A percentile compares a stretch with the other conserved stretches of the same genome.
Conservation (phyloP, 1,284 basidiomycete genomes). For the Chondrostereum purpureum region DNA sequence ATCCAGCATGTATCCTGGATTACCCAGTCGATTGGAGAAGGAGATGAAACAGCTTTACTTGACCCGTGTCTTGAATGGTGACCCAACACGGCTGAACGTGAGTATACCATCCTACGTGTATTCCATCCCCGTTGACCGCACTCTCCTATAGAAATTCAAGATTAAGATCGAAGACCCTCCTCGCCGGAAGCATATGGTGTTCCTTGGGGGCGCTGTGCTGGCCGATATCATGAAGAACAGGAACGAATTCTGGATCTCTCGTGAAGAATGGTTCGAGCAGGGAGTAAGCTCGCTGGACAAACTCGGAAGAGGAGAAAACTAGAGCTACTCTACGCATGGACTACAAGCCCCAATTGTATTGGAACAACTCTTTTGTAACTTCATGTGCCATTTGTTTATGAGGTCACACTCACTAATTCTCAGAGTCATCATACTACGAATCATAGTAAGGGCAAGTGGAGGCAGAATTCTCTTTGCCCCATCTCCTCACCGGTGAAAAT, state of each 20-base stretch:
- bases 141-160: slow-evolving; percentile 85
- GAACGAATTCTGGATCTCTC: slow-evolving; percentile 92
- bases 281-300: slow-evolving; percentile 80
- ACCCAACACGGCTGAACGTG: slow-evolving; percentile 83
- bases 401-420: too few species aligned
- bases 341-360: neutral
- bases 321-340: neutral
- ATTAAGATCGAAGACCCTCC: slow-evolving; percentile 94
- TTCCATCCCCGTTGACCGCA: slow-evolving; percentile 6
- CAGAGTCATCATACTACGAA: too few species aligned
- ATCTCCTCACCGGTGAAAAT: too few species aligned
- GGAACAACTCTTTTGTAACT: too few species aligned
- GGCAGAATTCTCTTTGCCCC: too few species aligned
- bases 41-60: slow-evolving; percentile 99
- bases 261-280: slow-evolving; percentile 91
- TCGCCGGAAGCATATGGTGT: slow-evolving; percentile 98
- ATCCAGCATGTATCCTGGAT: slow-evolving; percentile 97
- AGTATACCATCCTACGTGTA: slow-evolving; percentile 34
- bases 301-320: slow-evolving; percentile 62
- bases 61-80: slow-evolving; percentile 80
- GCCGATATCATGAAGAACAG: slow-evolving; percentile 98
- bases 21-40: slow-evolving; percentile 95
- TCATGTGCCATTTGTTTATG: too few species aligned
- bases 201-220: slow-evolving; percentile 92
- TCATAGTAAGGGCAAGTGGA: too few species aligned